Percentiles rank a stretch among this genome's conserved stretches.
phyloP scores from a whole-genome alignment of 345 rosid genomes.

The Brassica juncea region DNA sequence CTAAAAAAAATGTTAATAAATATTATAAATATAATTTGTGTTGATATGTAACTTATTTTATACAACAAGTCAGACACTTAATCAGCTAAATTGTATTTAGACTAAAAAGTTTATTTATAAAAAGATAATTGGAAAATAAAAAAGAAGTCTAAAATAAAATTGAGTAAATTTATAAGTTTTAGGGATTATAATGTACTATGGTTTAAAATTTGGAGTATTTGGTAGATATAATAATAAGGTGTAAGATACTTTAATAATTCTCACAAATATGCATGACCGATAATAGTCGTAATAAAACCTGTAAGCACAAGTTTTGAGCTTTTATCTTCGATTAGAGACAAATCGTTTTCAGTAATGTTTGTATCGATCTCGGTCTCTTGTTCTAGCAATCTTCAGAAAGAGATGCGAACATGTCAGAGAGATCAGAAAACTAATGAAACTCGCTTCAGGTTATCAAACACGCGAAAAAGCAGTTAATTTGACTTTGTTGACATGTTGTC shows the following conservation, averaged over 20 bases:
- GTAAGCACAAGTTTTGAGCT: background rate
- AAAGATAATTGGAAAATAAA: background rate
- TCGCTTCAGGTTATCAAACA: background rate
- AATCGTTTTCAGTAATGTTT: background rate
- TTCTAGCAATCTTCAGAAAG: background rate
- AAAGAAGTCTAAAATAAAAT: background rate
- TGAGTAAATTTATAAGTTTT: background rate
- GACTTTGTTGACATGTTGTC: too few species aligned
- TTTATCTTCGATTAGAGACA: background rate
- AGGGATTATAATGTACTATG: background rate
- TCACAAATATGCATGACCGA: background rate
- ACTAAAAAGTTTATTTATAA: background rate
- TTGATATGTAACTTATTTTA: background rate
- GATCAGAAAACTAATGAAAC: background rate
- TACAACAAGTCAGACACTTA: background rate
- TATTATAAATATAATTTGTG: background rate
- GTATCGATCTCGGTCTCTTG: background rate
- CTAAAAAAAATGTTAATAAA: background rate
- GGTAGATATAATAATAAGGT: background rate
- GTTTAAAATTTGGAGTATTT: background rate
- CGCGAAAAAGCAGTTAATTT: background rate
- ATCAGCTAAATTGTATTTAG: background rate
- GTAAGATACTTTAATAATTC: background rate
- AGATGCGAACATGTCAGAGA: slow-evolving; percentile 13
- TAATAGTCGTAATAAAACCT: background rate